Conservation (phyloP, 2,329 filamentous ascomycete genomes). For the Penicillium palitans region DNA sequence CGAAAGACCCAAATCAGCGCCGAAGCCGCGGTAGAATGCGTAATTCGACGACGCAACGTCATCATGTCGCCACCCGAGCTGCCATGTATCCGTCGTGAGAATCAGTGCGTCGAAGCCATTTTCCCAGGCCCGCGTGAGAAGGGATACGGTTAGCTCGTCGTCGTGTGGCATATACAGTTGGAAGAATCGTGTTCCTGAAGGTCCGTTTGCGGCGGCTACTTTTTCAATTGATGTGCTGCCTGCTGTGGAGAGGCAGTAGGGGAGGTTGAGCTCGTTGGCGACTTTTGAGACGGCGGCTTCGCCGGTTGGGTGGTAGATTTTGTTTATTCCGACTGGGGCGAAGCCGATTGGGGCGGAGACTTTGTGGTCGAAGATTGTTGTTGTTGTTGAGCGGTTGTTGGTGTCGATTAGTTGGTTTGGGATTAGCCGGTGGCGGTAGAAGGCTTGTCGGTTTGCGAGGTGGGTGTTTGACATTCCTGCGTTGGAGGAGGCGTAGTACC, state of each 20-base stretch:
- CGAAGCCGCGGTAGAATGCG: constrained; percentile 62
- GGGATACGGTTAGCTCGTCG: constrained; percentile 57
- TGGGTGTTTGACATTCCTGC: constrained; percentile 57
- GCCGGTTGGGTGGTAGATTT: constrained; percentile 61
- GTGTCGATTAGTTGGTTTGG: constrained; percentile 63
- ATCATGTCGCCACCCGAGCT: constrained; percentile 62
- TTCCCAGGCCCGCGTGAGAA: constrained; percentile 57
- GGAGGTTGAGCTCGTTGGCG: constrained; percentile 59
- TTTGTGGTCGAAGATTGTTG: constrained; percentile 61
- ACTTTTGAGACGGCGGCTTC: constrained; percentile 62
- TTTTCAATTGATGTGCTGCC: constrained; percentile 59
- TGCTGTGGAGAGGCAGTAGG: constrained; percentile 62
- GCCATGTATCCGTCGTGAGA: constrained; percentile 64
- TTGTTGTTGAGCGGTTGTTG: constrained; percentile 57
- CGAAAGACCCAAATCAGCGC: constrained; percentile 56
- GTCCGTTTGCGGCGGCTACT: constrained; percentile 57
- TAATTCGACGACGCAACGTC: constrained; percentile 60
- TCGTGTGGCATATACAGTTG: constrained; percentile 67
- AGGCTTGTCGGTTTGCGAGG: constrained; percentile 62
- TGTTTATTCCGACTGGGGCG: constrained; percentile 65
- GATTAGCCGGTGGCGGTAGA: constrained; percentile 64
- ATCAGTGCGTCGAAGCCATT: constrained; percentile 60
- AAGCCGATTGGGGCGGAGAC: constrained; percentile 64
- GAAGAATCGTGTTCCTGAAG: constrained; percentile 55
- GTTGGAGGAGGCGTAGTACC: constrained; percentile 41